phyloP scores from a whole-genome alignment of 2,329 filamentous ascomycete species.

The Pyrenophora seminiperda region DNA sequence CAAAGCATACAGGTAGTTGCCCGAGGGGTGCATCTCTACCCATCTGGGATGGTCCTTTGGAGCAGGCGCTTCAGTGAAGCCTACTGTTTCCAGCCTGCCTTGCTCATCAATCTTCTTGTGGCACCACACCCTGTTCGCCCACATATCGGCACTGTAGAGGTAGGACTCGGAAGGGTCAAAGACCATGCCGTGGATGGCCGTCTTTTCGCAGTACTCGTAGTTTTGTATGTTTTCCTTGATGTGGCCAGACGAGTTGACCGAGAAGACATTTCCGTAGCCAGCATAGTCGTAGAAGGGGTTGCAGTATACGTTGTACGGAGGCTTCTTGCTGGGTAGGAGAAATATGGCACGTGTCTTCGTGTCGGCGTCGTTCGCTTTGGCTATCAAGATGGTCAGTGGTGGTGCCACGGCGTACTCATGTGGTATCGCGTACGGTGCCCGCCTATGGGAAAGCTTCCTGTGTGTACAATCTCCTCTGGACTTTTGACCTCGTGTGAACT shows the following conservation, averaged over 20 bases:
- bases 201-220: conserved; percentile 71
- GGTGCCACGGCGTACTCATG: not conserved
- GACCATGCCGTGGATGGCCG: conserved; percentile 81
- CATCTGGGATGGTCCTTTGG: conserved; percentile 80
- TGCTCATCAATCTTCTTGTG: conserved; percentile 70
- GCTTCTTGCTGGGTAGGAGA: conserved; percentile 75
- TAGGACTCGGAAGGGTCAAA: conserved; percentile 75
- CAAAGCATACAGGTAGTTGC: conserved; percentile 79
- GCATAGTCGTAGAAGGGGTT: conserved; percentile 90
- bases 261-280: conserved; percentile 79
- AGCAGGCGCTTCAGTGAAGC: conserved; percentile 72
- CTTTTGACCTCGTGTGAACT: conserved; percentile 77
- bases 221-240: conserved; percentile 71
- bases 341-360: conserved; percentile 91
- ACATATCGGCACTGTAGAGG: conserved; percentile 79
- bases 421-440: conserved; percentile 68
- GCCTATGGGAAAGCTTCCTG: conserved; percentile 72
- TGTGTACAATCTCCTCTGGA: conserved; percentile 76
- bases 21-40: conserved; percentile 81
- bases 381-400: conserved; percentile 49
- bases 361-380: conserved; percentile 68
- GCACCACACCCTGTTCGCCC: conserved; percentile 81
- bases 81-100: conserved; percentile 70
- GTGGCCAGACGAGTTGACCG: conserved; percentile 61
- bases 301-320: conserved; percentile 83